These are phyloP conservation scores for Tricholomella constricta DNA, from an alignment of 768 basidiomycete species.

Conservation along the genomic window DNA sequence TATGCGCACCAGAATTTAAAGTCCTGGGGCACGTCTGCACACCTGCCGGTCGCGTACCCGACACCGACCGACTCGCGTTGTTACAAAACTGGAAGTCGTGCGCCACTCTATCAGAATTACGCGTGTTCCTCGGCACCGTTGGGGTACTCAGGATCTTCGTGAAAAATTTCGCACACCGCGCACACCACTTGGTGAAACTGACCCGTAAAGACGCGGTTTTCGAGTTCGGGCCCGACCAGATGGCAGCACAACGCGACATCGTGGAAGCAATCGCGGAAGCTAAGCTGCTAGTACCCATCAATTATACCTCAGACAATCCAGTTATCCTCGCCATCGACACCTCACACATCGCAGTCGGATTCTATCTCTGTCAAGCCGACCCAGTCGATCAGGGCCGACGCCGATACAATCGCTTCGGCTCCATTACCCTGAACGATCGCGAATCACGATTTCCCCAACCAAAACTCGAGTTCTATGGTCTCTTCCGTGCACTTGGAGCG, in stretches of 20 bases:
- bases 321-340: conserved; percentile 38
- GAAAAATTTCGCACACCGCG: conserved; percentile 19
- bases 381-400: no score
- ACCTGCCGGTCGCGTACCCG: conserved; percentile 32
- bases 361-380: no score
- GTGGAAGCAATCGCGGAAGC: neutral
- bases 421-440: conserved; percentile 36
- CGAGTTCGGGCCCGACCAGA: conserved; percentile 28
- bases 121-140: conserved; percentile 31
- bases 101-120: conserved; percentile 22
- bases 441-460: no score
- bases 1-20: conserved; percentile 27
- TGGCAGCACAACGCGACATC: conserved; percentile 4
- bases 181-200: conserved; percentile 20
- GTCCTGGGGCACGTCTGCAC: conserved; percentile 43
- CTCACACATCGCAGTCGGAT: no score
- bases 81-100: no score
- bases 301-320: conserved; percentile 18
- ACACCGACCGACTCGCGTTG: no score
- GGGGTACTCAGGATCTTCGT: conserved; percentile 29
- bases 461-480: conserved; percentile 41
- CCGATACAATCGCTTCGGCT: conserved; percentile 36
- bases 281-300: conserved; percentile 14
- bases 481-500: conserved; percentile 26
- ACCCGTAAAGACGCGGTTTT: conserved; percentile 27